Percentiles rank a stretch among this genome's conserved stretches.
phyloP scores from a whole-genome alignment of 2,329 filamentous ascomycete species.

The Fusarium sp. region DNA sequence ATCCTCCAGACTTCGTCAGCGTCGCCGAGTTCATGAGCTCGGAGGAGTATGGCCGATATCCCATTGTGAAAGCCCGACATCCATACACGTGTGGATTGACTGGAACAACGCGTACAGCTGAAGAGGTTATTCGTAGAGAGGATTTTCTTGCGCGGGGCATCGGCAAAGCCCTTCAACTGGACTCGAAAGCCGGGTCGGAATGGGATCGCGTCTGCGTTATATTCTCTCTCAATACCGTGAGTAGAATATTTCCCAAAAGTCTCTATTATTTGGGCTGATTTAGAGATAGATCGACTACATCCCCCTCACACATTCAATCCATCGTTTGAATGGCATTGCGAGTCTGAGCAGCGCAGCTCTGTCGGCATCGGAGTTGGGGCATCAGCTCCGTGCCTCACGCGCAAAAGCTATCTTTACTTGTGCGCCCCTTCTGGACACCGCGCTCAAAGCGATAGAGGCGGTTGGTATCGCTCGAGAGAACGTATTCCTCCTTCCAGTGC shows the following conservation, averaged over 20 bases:
- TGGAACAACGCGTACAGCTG: conserved; percentile 70
- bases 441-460: conserved; percentile 70
- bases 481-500: conserved; percentile 75
- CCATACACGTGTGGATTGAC: conserved; percentile 82
- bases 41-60: conserved; percentile 56
- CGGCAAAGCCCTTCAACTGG: conserved; percentile 72
- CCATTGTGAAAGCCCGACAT: conserved; percentile 69
- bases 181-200: conserved; percentile 74
- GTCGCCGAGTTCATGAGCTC: conserved; percentile 80
- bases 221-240: conserved; percentile 80
- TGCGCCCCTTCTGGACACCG: conserved; percentile 69
- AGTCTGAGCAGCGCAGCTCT: conserved; percentile 81
- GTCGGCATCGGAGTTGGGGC: conserved; percentile 73
- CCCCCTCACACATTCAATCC: conserved; percentile 76
- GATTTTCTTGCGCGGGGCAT: conserved; percentile 72
- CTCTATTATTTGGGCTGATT: rapidly evolving
- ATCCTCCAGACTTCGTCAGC: conserved; percentile 48
- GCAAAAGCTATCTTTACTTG: conserved; percentile 79
- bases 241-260: conserved; percentile 66
- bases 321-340: conserved; percentile 76
- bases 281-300: conserved; percentile 74
- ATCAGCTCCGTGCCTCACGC: conserved; percentile 75
- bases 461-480: conserved; percentile 69
- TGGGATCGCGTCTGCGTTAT: conserved; percentile 84
- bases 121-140: conserved; percentile 72